These are phyloP conservation scores for Penicillium brasilianum DNA, from an alignment of 2,329 filamentous ascomycete species.

Conservation along the genomic window DNA sequence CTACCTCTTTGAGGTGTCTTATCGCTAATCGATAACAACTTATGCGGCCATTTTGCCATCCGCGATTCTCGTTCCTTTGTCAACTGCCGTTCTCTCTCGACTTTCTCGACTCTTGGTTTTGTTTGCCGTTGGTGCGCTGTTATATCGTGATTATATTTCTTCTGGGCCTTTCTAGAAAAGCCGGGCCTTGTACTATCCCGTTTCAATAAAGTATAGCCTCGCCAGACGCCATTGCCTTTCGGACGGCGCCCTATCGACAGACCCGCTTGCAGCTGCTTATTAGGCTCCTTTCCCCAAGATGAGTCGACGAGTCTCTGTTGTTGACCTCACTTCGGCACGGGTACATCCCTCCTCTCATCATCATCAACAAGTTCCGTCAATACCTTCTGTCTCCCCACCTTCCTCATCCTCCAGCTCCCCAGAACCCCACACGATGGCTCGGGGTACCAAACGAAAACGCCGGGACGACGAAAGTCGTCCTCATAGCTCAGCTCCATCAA, in stretches of 20 bases:
- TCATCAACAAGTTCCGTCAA: neutral
- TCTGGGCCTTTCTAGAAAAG: neutral
- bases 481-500: constrained; percentile 10
- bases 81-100: neutral
- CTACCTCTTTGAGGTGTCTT: constrained; percentile 13
- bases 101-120: neutral
- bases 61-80: too few species aligned
- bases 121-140: neutral
- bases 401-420: constrained; percentile 8
- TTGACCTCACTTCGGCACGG: constrained; percentile 22
- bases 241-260: neutral
- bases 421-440: constrained; percentile 3
- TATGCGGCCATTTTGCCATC: constrained; percentile 3
- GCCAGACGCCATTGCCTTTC: neutral
- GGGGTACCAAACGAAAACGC: constrained; percentile 21
- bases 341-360: neutral
- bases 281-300: constrained; percentile 10
- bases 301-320: constrained; percentile 23
- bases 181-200: neutral
- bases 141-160: neutral
- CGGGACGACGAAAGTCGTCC: constrained; percentile 9
- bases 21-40: constrained; percentile 14
- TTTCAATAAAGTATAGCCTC: neutral
- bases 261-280: neutral
- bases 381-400: neutral